A percentile compares a stretch with the other conserved stretches of the same genome.
These are phyloP conservation scores for Adiantum capillusveneris DNA, from an alignment of 75 land plant species.

Conservation along the genomic window DNA sequence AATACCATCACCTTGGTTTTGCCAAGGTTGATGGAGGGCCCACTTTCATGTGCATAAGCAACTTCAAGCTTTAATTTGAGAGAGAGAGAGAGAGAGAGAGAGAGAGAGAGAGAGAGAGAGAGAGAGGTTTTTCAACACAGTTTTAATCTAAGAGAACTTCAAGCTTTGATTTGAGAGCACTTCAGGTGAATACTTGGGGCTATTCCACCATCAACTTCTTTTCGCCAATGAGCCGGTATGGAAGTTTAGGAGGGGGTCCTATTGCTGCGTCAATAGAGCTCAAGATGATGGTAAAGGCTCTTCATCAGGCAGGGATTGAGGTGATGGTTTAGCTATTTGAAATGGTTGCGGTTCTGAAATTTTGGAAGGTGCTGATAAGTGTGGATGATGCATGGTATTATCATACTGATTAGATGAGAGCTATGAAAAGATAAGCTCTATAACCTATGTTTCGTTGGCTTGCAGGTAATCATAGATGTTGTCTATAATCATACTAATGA, in stretches of 20 bases:
- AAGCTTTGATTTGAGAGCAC: not conserved
- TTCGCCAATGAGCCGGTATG: constrained; percentile 99
- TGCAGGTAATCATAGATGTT: constrained; percentile 94
- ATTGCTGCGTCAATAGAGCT: constrained; percentile 77
- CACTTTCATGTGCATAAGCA: too few relatives aligned
- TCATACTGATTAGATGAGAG: too few relatives aligned
- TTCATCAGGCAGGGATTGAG: constrained; percentile 96
- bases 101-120: too few relatives aligned
- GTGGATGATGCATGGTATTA: too few relatives aligned
- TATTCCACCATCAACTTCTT: constrained; percentile 99
- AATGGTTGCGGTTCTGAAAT: too few relatives aligned
- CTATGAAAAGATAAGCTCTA: too few relatives aligned
- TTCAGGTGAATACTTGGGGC: constrained; percentile 89
- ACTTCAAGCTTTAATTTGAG: too few relatives aligned
- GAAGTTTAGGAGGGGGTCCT: constrained; percentile 85
- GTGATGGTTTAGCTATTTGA: constrained; percentile 15
- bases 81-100: too few relatives aligned
- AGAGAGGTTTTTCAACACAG: too few relatives aligned
- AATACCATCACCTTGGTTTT: too few relatives aligned
- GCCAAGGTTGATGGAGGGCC: too few relatives aligned
- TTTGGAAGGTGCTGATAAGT: too few relatives aligned
- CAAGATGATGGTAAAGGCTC: constrained; percentile 92
- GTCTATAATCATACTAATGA: constrained; percentile 99
- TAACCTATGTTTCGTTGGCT: not conserved
- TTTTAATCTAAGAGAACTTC: not conserved